A percentile compares a stretch with the other conserved stretches of the same genome.
phyloP scores from a whole-genome alignment of 2,329 filamentous ascomycete species.

The Chrysosporium queenslandicum region DNA sequence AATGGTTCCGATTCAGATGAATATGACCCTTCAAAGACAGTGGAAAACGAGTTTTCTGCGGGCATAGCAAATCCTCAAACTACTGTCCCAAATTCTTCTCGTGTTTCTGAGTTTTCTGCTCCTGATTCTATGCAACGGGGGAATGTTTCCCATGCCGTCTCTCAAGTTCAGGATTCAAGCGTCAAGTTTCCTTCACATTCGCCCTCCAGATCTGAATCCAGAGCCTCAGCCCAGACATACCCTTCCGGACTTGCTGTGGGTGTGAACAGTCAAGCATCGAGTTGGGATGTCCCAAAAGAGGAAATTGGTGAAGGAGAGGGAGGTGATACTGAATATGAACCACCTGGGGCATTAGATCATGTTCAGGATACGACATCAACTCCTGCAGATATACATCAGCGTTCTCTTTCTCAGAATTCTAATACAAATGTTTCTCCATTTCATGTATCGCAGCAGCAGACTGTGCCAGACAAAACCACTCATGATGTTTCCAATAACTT shows the following conservation, averaged over 20 bases:
- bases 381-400: slow-evolving; percentile 43
- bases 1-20: slow-evolving; percentile 49
- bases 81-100: slow-evolving; percentile 22
- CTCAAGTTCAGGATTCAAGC: slow-evolving; percentile 24
- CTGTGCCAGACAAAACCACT: slow-evolving; percentile 41
- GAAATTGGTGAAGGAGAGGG: slow-evolving; percentile 46
- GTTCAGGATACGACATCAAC: slow-evolving; percentile 41
- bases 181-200: slow-evolving; percentile 25
- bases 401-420: slow-evolving; percentile 47
- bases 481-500: slow-evolving; percentile 44
- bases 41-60: slow-evolving; percentile 34
- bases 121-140: slow-evolving; percentile 20
- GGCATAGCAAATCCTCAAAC: slow-evolving; percentile 24
- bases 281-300: slow-evolving; percentile 55
- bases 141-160: slow-evolving; percentile 22
- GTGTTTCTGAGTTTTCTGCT: slow-evolving; percentile 21
- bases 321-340: slow-evolving; percentile 45
- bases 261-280: slow-evolving; percentile 44
- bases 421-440: slow-evolving; percentile 46
- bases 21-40: slow-evolving; percentile 44
- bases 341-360: slow-evolving; percentile 40
- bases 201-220: slow-evolving; percentile 29
- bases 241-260: slow-evolving; percentile 27
- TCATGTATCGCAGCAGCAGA: slow-evolving; percentile 53
- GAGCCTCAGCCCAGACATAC: slow-evolving; percentile 25